A percentile compares a stretch with the other conserved stretches of the same genome.
Evolutionary conservation across 768 basidiomycete species (phyloP).

Genomic region (Calocera cornea): DNA sequence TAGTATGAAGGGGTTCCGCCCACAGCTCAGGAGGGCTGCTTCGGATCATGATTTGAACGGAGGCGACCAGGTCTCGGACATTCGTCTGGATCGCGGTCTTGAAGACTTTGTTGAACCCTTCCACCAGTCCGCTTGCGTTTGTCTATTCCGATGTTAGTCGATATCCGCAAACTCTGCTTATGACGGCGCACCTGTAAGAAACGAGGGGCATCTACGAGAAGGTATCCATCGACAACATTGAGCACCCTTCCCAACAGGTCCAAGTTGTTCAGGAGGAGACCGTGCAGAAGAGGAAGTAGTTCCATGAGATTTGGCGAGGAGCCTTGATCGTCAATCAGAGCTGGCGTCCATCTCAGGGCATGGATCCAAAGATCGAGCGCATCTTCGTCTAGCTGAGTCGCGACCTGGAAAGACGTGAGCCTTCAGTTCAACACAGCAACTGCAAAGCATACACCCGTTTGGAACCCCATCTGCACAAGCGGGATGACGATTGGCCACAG

Average conservation of each 20-base stretch:
- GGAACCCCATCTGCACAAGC: constrained; percentile 50
- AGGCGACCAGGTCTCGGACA: constrained; percentile 46
- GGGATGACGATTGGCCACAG: constrained; percentile 46
- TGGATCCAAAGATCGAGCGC: constrained; percentile 61
- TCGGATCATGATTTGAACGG: constrained; percentile 49
- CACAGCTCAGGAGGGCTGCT: constrained; percentile 48
- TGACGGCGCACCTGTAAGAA: constrained; percentile 45
- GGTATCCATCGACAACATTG: constrained; percentile 59
- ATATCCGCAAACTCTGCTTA: background rate
- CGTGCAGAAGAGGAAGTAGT: constrained; percentile 41
- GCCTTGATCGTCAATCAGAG: constrained; percentile 36
- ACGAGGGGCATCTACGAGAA: constrained; percentile 49
- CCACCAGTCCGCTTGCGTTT: constrained; percentile 43
- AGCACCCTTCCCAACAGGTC: constrained; percentile 60
- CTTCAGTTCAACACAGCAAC: constrained; percentile 11
- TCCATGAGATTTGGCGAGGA: constrained; percentile 33
- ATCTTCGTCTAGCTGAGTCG: constrained; percentile 64
- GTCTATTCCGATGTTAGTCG: constrained; percentile 28
- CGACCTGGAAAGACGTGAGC: constrained; percentile 31
- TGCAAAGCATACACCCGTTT: constrained; percentile 33
- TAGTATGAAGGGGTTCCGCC: constrained; percentile 59
- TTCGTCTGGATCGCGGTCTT: constrained; percentile 41
- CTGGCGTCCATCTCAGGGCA: constrained; percentile 50
- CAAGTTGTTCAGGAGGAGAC: constrained; percentile 51
- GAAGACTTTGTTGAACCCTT: constrained; percentile 40